phyloP scores from a whole-genome alignment of 1,284 basidiomycete genomes.

The Xerocomus nothofagi region DNA sequence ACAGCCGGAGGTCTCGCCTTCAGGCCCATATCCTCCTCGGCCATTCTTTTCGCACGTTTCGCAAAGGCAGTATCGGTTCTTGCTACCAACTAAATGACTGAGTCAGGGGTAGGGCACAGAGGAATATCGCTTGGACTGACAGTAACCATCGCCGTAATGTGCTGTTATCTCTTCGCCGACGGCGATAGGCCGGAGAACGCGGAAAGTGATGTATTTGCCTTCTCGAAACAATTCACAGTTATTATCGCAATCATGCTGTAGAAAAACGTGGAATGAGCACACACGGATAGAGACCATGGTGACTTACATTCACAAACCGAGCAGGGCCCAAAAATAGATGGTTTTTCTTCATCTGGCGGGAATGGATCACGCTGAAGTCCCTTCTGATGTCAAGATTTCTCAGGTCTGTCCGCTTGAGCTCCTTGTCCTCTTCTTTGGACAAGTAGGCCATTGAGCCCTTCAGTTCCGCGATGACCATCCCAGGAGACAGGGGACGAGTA shows the following conservation, averaged over 20 bases:
- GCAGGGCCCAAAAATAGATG: slow-evolving; percentile 91
- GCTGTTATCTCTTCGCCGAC: slow-evolving; percentile 86
- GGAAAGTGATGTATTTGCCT: slow-evolving; percentile 87
- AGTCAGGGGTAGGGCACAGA: slow-evolving; percentile 17
- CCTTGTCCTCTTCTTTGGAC: slow-evolving; percentile 78
- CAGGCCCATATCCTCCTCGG: slow-evolving; percentile 71
- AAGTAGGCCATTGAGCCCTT: slow-evolving; percentile 88
- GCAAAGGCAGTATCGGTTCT: slow-evolving; percentile 86
- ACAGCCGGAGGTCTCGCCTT: slow-evolving; percentile 49
- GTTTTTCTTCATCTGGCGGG: slow-evolving; percentile 87
- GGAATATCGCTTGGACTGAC: slow-evolving; percentile 46
- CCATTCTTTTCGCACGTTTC: slow-evolving; percentile 83
- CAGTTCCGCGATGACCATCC: slow-evolving; percentile 74
- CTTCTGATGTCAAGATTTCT: slow-evolving; percentile 72
- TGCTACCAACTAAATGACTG: slow-evolving; percentile 66
- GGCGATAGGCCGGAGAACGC: slow-evolving; percentile 76
- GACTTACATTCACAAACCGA: slow-evolving; percentile 88
- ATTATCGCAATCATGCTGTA: slow-evolving; percentile 87
- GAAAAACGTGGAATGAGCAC: slow-evolving; percentile 17
- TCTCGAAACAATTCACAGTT: slow-evolving; percentile 87
- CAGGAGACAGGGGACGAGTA: slow-evolving; percentile 68
- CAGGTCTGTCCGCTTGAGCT: slow-evolving; percentile 72
- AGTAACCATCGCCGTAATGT: slow-evolving; percentile 83
- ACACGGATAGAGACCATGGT: slow-evolving; percentile 17
- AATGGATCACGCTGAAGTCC: slow-evolving; percentile 92